Evolutionary conservation across 73 alveolate species (phyloP).

Genomic region (Tetrahymena malaccensis): DNA sequence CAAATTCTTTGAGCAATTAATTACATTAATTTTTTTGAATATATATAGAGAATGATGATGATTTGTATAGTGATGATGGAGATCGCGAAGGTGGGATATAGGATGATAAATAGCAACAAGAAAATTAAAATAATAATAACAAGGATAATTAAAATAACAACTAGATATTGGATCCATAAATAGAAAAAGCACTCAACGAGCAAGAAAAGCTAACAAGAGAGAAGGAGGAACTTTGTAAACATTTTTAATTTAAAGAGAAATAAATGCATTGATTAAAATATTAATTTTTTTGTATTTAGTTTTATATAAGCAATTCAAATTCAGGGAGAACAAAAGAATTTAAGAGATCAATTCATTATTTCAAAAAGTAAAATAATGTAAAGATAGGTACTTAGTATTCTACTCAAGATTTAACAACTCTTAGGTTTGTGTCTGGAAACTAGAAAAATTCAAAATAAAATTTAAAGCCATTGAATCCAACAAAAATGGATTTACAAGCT

Average conservation of each 20-base stretch:
- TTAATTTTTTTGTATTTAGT: neutral
- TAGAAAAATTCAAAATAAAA: neutral
- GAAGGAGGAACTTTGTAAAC: neutral
- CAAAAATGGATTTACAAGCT: neutral
- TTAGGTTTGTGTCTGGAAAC: neutral
- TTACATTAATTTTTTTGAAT: neutral
- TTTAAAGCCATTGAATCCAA: neutral
- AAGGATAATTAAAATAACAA: neutral
- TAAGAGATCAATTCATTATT: neutral
- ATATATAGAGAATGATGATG: neutral
- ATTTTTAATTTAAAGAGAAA: neutral
- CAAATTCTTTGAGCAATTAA: neutral
- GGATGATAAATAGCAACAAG: neutral
- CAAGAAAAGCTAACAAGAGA: neutral
- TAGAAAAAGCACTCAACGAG: neutral
- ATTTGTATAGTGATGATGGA: neutral
- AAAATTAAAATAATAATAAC: neutral
- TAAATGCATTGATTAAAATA: too few species aligned
- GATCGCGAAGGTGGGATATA: neutral
- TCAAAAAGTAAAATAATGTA: neutral
- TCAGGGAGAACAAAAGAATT: neutral
- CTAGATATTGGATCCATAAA: neutral
- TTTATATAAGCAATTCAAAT: neutral
- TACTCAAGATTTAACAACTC: neutral
- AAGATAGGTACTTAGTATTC: neutral